Base-by-base conservation (phyloP, 139 green algal species). In the Chlorella sp. region DNA sequence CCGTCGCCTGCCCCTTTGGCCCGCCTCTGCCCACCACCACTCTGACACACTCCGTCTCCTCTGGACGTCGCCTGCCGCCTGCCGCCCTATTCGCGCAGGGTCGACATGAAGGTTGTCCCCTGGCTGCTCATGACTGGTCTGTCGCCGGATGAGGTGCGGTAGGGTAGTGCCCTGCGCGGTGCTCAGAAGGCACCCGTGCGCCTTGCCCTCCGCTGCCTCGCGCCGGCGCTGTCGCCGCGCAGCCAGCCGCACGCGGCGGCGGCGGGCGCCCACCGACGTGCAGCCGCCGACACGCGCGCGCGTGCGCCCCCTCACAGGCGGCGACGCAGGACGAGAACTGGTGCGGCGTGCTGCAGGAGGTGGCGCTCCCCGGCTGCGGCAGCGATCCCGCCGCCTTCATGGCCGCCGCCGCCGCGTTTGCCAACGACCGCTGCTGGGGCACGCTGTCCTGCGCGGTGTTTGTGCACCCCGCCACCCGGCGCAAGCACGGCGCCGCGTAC, bases 281-380 rank as follows among this genome's bases (percentile, higher is more conserved):
- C n/a, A n/a, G n/a, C n/a, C n/a, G n/a, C n/a, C n/a, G n/a, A n/a
- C n/a, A n/a, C n/a, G n/a, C n/a, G n/a, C n/a, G n/a, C n/a, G n/a
- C n/a, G 3, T 7, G n/a, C 27, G 23, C 27, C 67, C 46, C 31
- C 29, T 46, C 65, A 56, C 69, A 91, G 79, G 91, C 88, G 2
- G 40, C 73, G 33, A 79, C 78, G 2, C 63, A 83, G 33, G 23
- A 74, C 8, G 92, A 97, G 76, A 93, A 90, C 73, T 97, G 91
- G 92, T 90, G 90, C 40, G 87, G 85, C 0, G 85, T 92, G 38
- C 72, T 96, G 69, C 92, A 96, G 81, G 90, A 95, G 80, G 87
- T 95, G 42, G 67, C 76, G 2, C 53, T 95, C 35, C 53, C 85
- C 14, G 82, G 67, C 62, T 79, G 68, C 23, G 74, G 66, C 35